Evolutionary conservation across 116 monocot genomes (phyloP), one percentile per base, ranked within the genome.

Genomic region (Posidonia oceanica): DNA sequence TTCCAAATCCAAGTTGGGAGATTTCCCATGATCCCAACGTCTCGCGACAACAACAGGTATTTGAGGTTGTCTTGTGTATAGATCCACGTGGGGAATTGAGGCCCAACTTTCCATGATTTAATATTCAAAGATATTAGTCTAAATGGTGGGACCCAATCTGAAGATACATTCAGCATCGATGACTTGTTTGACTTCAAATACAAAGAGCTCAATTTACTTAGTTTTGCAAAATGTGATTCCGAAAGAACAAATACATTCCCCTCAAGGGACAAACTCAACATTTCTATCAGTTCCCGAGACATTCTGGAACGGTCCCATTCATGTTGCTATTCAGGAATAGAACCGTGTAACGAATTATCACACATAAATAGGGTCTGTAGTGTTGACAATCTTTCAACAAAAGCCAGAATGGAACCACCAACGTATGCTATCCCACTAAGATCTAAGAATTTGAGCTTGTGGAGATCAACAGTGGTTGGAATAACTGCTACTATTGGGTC

Each of bases 1-100:
- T 52, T 61, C 72, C 72, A 72, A 37, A 72, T 51, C 52, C 72
- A 72, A 5, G 29, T 15, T 5, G 72, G 72, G 14, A 72, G 22
- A 22, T n/a, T 29, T 14, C 57, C 71, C 12, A 20, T 40, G 44
- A 71, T 44, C 7, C 41, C 71, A 5, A 40, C n/a, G 20, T 41
- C 10, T 1, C 7, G 1, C 23, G 62, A 52, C 48, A 72, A 20
- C 3, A 14, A 23, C 13, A 72, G 20, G 13, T 1, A 11, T 16
- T 29, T 0, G 16, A 72, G 62, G 17, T 44, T 22, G 2, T 18
- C 57, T 52, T 72, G 63, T 61, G 48, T 72, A 14, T 52, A 20
- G 36, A 72, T 44, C 63, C 72, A 72, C 13, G 52, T 37, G 16
- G 72, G 72, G 52, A 63, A 63, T 29, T 42, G 1, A 7, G 62